A percentile compares a stretch with the other conserved stretches of the same genome.
Conservation (phyloP, 306 rosid genomes). For the Sphenostylis stenocarpa region DNA sequence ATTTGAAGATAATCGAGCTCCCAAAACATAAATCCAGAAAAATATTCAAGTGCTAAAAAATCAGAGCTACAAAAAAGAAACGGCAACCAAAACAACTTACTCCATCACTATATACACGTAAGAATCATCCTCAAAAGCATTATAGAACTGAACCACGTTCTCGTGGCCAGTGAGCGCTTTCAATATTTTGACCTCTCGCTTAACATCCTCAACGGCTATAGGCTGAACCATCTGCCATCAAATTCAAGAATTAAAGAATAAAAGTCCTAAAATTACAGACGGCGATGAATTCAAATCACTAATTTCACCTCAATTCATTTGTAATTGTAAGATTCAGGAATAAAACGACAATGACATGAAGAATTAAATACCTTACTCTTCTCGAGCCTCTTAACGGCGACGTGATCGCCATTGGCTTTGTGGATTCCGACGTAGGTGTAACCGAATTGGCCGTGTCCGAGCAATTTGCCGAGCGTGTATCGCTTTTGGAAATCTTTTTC, state of each 20-base stretch:
- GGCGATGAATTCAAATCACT: background rate
- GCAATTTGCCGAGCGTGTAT: slow-evolving; percentile 68
- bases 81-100: slow-evolving; percentile 48
- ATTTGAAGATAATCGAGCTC: background rate
- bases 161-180: slow-evolving; percentile 73
- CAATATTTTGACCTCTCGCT: slow-evolving; percentile 76
- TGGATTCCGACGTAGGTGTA: slow-evolving; percentile 74
- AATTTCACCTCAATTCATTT: background rate
- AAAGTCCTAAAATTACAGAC: background rate
- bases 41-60: background rate
- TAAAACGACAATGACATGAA: background rate
- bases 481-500: slow-evolving; percentile 56
- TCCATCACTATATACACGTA: slow-evolving; percentile 87
- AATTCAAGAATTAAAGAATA: slow-evolving; percentile 9
- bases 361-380: slow-evolving; percentile 63
- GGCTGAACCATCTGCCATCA: slow-evolving; percentile 79
- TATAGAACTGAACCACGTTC: slow-evolving; percentile 70
- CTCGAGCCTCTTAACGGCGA: slow-evolving; percentile 79
- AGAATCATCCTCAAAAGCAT: slow-evolving; percentile 77
- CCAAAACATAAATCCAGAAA: background rate
- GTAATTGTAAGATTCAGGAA: background rate
- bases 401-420: slow-evolving; percentile 68
- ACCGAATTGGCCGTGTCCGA: slow-evolving; percentile 87
- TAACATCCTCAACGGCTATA: slow-evolving; percentile 84
- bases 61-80: background rate